Evolutionary conservation across 2,329 filamentous ascomycete species (phyloP), one percentile per base, ranked within the genome.

Genomic region (Venturiaceae sp.): DNA sequence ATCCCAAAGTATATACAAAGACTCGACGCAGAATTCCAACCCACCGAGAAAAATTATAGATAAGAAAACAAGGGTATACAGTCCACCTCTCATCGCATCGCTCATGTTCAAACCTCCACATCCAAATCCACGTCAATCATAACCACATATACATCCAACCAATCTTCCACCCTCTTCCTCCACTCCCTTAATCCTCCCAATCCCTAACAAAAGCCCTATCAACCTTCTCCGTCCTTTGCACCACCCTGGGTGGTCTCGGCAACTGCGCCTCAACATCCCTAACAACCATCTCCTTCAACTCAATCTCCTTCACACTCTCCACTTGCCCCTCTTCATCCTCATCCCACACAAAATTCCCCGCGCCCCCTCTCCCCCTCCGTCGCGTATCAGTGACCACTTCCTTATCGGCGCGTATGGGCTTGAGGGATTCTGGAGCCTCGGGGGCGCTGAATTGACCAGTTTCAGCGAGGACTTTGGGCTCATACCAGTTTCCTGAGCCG

Each of bases 291-390:
- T 58, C 58, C 41, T 57, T 60, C n/a, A 60, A 34, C n/a, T 57
- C 54, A 58, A 52, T 53, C 53, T 57, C 44, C 39, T 33, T 37
- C 11, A 34, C 46, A 36, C 41, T 23, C 33, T 44, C 37, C 26
- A 8, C 54, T 28, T 53, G 7, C 2, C 32, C 9, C 8, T 52
- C 32, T 30, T 37, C 54, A 32, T 53, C 58, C n/a, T 37, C 37
- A n/a, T 34, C 30, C 58, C 58, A 60, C 7, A 60, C 36, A 32
- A 60, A 60, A 50, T 60, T 60, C 3, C 58, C 58, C 28, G 53
- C 53, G 16, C 58, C 58, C 30, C 58, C 58, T 37, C 58, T 28
- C 2, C 58, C 58, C 5, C 26, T 26, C 14, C 36, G 26, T 14
- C 58, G 14, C 1, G 58, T 44, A 33, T 59, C 58, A 4, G 39